Percentiles rank a stretch among this genome's conserved stretches.
phyloP scores from a whole-genome alignment of 1,284 basidiomycete genomes.

The Retiboletus flavoniger region DNA sequence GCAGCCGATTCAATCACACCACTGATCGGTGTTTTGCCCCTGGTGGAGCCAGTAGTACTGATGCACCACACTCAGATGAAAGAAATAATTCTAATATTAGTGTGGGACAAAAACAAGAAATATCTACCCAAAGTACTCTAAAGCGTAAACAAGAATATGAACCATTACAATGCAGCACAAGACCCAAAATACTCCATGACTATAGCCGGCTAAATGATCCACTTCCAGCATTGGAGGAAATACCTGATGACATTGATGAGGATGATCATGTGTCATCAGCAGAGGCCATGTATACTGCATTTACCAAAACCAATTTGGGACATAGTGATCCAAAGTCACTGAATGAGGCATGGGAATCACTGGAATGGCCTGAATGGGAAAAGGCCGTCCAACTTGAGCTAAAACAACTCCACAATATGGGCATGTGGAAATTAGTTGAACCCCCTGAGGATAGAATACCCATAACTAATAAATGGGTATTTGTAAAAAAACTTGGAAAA shows the following conservation, averaged over 20 bases:
- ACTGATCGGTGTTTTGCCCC: no score
- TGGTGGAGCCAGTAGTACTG: not conserved
- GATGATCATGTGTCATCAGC: not conserved
- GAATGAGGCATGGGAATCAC: not conserved
- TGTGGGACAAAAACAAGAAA: not conserved
- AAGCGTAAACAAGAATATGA: not conserved
- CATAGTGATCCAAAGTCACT: not conserved
- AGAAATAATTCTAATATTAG: not conserved
- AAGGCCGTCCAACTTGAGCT: not conserved
- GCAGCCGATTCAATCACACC: no score
- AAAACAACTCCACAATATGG: no score
- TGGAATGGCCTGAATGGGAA: not conserved
- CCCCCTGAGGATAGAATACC: not conserved
- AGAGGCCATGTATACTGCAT: not conserved
- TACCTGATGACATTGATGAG: not conserved
- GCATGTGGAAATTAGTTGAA: not conserved
- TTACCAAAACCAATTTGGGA: not conserved
- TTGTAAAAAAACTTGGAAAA: not conserved
- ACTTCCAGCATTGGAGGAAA: not conserved
- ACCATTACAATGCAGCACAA: not conserved
- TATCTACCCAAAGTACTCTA: not conserved
- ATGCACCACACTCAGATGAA: not conserved
- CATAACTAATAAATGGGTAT: not conserved
- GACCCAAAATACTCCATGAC: not conserved
- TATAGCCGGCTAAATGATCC: not conserved